Conservation (phyloP, 2,329 filamentous ascomycete species). For the Ophiocordyceps polyrhachis-furcata region DNA sequence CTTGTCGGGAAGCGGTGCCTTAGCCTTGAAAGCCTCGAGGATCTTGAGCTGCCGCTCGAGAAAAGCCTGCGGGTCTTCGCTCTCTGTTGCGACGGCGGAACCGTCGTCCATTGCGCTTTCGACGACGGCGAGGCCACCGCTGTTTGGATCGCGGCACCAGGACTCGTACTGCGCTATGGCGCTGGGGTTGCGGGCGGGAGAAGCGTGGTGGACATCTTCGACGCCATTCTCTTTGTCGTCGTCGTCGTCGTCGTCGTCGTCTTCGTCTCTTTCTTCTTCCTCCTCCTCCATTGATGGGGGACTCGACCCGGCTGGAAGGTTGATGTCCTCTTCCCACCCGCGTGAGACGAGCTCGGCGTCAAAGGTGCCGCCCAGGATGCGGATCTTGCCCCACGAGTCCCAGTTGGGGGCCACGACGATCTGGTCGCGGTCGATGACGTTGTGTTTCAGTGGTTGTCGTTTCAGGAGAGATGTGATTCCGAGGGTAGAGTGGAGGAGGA, state of each 20-base stretch:
- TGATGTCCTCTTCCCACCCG: conserved; percentile 73
- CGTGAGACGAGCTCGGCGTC: conserved; percentile 74
- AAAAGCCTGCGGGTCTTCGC: conserved; percentile 57
- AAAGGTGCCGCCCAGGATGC: conserved; percentile 78
- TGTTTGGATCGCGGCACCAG: conserved; percentile 57
- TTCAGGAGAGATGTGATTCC: conserved; percentile 72
- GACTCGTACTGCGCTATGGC: conserved; percentile 61
- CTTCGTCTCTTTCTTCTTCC: conserved; percentile 4
- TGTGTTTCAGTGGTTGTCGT: conserved; percentile 63
- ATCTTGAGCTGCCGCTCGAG: conserved; percentile 55
- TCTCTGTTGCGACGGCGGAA: conserved; percentile 15
- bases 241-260: conserved; percentile 6
- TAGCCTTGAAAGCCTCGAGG: conserved; percentile 46
- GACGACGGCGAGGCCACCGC: conserved; percentile 29
- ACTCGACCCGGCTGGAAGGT: conserved; percentile 25
- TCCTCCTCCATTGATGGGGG: conserved; percentile 8
- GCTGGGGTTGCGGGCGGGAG: conserved; percentile 12
- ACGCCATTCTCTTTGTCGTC: conserved; percentile 1
- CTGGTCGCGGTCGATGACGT: conserved; percentile 85
- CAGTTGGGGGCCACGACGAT: conserved; percentile 90
- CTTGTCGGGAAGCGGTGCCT: conserved; percentile 26
- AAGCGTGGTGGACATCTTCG: neutral
- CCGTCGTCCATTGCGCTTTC: conserved; percentile 20
- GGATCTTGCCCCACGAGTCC: conserved; percentile 97
- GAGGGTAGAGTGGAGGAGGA: conserved; percentile 66